Percentiles rank a stretch among this genome's conserved stretches.
These are phyloP conservation scores for Naganishia kalamii DNA, from an alignment of 768 basidiomycete species.

Conservation along the genomic window DNA sequence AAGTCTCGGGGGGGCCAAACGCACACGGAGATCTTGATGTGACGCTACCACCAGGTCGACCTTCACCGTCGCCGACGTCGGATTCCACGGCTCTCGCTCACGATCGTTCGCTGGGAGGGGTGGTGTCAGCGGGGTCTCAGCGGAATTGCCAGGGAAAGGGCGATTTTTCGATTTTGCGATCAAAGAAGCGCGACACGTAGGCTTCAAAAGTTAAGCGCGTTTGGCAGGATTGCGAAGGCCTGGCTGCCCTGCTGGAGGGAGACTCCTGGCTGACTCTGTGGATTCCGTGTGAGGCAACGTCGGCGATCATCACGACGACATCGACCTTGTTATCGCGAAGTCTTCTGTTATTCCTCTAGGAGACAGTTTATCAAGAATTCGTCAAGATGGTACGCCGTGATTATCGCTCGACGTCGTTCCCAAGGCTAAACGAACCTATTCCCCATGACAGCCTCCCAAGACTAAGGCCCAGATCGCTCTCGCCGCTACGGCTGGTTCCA, in stretches of 20 bases:
- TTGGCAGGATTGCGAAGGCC: background rate
- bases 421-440: background rate
- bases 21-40: background rate
- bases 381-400: conserved; percentile 13
- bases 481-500: conserved; percentile 46
- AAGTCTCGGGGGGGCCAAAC: conserved; percentile 6
- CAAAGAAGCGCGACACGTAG: background rate
- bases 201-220: background rate
- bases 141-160: background rate
- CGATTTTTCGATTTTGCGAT: background rate
- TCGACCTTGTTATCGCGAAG: background rate
- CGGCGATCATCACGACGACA: background rate
- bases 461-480: conserved; percentile 47
- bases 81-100: background rate
- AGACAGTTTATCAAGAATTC: conserved; percentile 17
- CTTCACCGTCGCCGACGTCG: conserved; percentile 10
- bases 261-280: background rate
- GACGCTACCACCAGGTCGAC: background rate
- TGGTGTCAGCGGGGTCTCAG: background rate
- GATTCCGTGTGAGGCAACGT: background rate
- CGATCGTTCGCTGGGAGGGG: background rate
- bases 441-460: conserved; percentile 35
- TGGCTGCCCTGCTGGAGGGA: too few relatives aligned
- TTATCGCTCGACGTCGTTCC: background rate
- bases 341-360: background rate